These are phyloP conservation scores for Curvularia sp. DNA, from an alignment of 2,329 filamentous ascomycete species.

Conservation along the genomic window DNA sequence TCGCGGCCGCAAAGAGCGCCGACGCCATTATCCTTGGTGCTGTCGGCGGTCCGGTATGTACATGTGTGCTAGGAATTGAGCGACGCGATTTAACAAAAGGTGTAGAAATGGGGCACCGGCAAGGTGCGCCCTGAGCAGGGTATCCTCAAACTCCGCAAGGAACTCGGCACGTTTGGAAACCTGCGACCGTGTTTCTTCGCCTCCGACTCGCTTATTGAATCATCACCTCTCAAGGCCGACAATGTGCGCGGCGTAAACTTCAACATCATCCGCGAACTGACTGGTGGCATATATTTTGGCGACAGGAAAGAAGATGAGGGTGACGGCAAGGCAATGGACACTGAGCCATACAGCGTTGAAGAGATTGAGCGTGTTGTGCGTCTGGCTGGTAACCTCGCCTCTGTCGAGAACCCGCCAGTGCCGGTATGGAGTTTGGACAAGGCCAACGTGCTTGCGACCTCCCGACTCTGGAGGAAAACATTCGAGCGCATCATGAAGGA, in stretches of 20 bases:
- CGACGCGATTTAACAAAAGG: slow-evolving; percentile 18
- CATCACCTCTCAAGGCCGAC: slow-evolving; percentile 84
- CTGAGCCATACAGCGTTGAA: slow-evolving; percentile 80
- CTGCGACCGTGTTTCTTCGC: slow-evolving; percentile 96
- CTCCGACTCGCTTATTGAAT: slow-evolving; percentile 75
- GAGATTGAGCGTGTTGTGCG: slow-evolving; percentile 91
- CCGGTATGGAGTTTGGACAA: slow-evolving; percentile 91
- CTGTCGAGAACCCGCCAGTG: slow-evolving; percentile 75
- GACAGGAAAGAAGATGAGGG: slow-evolving; percentile 83
- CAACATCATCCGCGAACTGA: slow-evolving; percentile 90
- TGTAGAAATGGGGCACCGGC: slow-evolving; percentile 86
- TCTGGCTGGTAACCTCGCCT: slow-evolving; percentile 80
- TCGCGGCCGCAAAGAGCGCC: slow-evolving; percentile 80
- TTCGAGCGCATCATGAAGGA: slow-evolving; percentile 83
- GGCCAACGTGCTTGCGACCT: slow-evolving; percentile 93
- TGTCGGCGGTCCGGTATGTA: slow-evolving; percentile 82
- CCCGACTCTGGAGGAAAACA: slow-evolving; percentile 85
- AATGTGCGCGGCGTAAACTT: slow-evolving; percentile 90
- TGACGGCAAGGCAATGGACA: slow-evolving; percentile 78
- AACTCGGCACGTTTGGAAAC: slow-evolving; percentile 94
- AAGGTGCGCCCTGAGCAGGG: slow-evolving; percentile 90
- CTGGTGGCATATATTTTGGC: slow-evolving; percentile 94
- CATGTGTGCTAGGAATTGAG: not conserved
- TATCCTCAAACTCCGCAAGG: slow-evolving; percentile 87
- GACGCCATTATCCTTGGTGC: slow-evolving; percentile 92